These are phyloP conservation scores for Tuber indicum DNA, from an alignment of 495 filamentous ascomycete species.

Conservation along the genomic window DNA sequence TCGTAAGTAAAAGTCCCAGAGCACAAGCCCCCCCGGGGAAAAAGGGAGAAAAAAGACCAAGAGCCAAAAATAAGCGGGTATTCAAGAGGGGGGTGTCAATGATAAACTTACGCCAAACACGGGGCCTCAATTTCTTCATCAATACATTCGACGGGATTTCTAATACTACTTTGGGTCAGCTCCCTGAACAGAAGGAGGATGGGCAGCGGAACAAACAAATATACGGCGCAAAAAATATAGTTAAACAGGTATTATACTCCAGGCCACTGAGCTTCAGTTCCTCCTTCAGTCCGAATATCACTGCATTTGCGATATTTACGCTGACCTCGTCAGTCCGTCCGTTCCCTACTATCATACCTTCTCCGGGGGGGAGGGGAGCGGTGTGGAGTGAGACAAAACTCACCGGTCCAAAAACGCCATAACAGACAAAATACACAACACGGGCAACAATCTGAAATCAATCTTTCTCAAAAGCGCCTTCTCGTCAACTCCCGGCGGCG, in stretches of 20 bases:
- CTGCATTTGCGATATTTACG: conserved; percentile 50
- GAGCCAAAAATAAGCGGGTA: not conserved
- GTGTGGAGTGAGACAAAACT: conserved; percentile 13
- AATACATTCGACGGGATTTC: conserved; percentile 83
- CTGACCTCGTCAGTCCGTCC: conserved; percentile 16
- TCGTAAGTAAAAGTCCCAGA: not conserved
- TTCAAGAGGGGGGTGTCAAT: not conserved
- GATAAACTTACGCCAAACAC: conserved; percentile 59
- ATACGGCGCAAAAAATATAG: conserved; percentile 92
- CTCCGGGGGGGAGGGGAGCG: not conserved
- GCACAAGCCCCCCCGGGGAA: not conserved
- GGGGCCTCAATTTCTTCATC: conserved; percentile 72
- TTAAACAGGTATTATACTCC: conserved; percentile 71
- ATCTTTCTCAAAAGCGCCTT: conserved; percentile 65
- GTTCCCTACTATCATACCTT: not conserved
- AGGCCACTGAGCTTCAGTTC: conserved; percentile 57
- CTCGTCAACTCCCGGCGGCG: conserved; percentile 58
- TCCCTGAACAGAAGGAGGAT: not conserved
- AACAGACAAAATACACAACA: conserved; percentile 73
- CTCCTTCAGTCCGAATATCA: conserved; percentile 54
- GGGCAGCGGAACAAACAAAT: conserved; percentile 55
- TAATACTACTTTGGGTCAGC: conserved; percentile 20
- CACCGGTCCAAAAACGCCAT: conserved; percentile 82
- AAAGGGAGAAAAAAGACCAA: not conserved
- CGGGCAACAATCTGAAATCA: conserved; percentile 73